Conservation (phyloP, 1,284 basidiomycete genomes). For the Ganoderma sinense region DNA sequence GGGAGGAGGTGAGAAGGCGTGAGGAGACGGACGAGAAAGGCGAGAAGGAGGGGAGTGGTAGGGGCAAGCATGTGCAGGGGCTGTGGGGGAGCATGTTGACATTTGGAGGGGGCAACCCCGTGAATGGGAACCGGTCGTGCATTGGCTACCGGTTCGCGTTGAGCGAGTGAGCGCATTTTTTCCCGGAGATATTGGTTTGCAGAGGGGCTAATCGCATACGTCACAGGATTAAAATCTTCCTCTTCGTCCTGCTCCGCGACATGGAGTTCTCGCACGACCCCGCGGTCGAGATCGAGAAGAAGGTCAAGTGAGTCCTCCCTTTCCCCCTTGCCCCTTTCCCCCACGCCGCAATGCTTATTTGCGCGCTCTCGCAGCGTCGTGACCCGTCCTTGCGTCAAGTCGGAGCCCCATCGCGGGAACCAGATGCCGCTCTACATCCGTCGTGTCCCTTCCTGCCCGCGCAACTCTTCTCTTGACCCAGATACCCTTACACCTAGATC, state of each 20-base stretch:
- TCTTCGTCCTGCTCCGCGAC: slow-evolving; percentile 64
- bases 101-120: slow-evolving; percentile 62
- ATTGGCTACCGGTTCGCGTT: slow-evolving; percentile 79
- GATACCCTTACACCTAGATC: neutral
- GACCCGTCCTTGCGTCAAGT: slow-evolving; percentile 62
- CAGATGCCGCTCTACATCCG: slow-evolving; percentile 63
- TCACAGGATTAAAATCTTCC: slow-evolving; percentile 65
- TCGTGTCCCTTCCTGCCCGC: slow-evolving; percentile 19
- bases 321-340: slow-evolving; percentile 7
- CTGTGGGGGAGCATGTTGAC: slow-evolving; percentile 71
- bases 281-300: slow-evolving; percentile 65
- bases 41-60: neutral
- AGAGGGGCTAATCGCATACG: neutral
- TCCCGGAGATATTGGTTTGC: neutral
- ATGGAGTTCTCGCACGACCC: slow-evolving; percentile 62
- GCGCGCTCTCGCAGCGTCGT: slow-evolving; percentile 51
- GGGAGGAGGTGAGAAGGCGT: slow-evolving; percentile 43
- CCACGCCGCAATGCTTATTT: neutral
- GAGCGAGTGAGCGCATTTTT: slow-evolving; percentile 59
- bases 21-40: slow-evolving; percentile 36
- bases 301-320: slow-evolving; percentile 59
- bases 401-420: slow-evolving; percentile 55
- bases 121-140: slow-evolving; percentile 69
- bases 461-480: neutral
- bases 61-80: slow-evolving; percentile 56